Evolutionary conservation across 495 filamentous ascomycete genomes (phyloP), one percentile per base, ranked within the genome.

Genomic region (Niebla homalea): DNA sequence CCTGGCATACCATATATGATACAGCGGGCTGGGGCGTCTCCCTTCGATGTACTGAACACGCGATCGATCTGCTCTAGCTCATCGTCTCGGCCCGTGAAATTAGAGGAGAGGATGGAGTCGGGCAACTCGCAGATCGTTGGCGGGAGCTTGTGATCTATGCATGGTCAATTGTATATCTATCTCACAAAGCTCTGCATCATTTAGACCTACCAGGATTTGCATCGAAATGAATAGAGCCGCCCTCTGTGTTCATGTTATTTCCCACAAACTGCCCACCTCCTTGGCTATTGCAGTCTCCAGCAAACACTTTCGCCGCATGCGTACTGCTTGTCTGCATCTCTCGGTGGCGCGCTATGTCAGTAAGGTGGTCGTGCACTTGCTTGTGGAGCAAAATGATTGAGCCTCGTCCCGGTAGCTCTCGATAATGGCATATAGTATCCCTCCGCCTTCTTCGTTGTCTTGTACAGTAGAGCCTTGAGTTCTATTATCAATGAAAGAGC

Each of bases 181-280:
- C 11, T 23, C 21, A 41, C 51, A 32, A 32, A 32, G 29, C 29
- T 32, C 18, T 52, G 41, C 42, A 20, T 46, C 18, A 22, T 42
- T 36, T 41, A 20, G 12, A 49, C 51, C 10, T 36, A 53, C 51
- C 37, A 48, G 45, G 35, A 25, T 26, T 48, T 12, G 51, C 42
- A 36, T 43, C 37, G 22, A 43, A 2, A 37, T 53, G 49, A 15
- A 42, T 53, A 10, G 22, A 45, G 4, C 2, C 51, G 42, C 45
- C 44, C 16, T 41, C 52, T 14, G 51, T 54, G 20, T 36, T 36
- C 29, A 55, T 41, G 14, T 32, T 51, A 48, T 51, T 51, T 48
- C 36, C 53, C 35, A 55, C 11, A 32, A 51, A 41, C 35, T 51
- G 48, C 48, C 29, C n/a, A 22, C 53, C 53, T 51, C 46, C 53